Conservation (phyloP, 495 filamentous ascomycete genomes). For the Arthonia radiata region DNA sequence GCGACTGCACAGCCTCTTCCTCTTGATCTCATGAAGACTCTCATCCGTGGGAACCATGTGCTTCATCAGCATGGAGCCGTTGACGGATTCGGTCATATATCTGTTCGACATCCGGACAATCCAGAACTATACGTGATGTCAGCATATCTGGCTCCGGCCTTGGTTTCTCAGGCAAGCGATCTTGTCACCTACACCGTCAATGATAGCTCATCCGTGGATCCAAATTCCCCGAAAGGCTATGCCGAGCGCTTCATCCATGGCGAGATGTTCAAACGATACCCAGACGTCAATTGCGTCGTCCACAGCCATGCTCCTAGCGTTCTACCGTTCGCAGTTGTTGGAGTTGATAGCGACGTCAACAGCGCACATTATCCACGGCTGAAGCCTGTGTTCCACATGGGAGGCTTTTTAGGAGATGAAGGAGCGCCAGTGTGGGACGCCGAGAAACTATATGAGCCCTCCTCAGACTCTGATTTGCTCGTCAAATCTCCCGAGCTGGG, state of each 20-base stretch:
- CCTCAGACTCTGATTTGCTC: constrained; percentile 22
- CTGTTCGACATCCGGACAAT: constrained; percentile 19
- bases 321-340: background rate
- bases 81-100: constrained; percentile 29
- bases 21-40: no score
- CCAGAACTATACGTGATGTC: constrained; percentile 21
- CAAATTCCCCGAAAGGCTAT: constrained; percentile 13
- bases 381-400: no score
- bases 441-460: no score
- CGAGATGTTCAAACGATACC: constrained; percentile 22
- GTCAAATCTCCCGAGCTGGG: constrained; percentile 15
- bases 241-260: constrained; percentile 26
- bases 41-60: no score
- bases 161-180: constrained; percentile 17
- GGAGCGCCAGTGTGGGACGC: no score
- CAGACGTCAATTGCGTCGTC: constrained; percentile 17
- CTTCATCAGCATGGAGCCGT: constrained; percentile 20
- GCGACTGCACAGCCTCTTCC: no score
- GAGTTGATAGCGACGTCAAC: no score
- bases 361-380: no score
- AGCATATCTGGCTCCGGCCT: constrained; percentile 18
- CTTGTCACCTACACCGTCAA: constrained; percentile 19
- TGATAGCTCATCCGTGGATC: constrained; percentile 16
- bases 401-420: no score
- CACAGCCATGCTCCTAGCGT: constrained; percentile 16